Conservation (phyloP, 805 yeast species). For the Ogataea chonburiensis region DNA sequence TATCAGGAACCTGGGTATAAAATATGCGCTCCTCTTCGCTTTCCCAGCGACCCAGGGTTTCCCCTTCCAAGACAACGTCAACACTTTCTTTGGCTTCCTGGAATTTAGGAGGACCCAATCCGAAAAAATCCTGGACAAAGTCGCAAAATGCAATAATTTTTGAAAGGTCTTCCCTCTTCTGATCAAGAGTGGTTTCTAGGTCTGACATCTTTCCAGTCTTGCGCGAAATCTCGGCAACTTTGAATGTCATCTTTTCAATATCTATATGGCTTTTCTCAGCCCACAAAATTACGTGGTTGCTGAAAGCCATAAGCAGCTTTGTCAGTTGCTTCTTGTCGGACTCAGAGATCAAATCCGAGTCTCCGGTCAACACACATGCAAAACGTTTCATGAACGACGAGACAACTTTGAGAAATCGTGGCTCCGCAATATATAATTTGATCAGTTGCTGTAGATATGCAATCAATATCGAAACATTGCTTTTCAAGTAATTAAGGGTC, state of each 20-base stretch:
- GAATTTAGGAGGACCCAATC: too few species aligned
- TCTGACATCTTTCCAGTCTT: slow-evolving; percentile 63
- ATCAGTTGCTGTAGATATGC: slow-evolving; percentile 16
- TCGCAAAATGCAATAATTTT: slow-evolving; percentile 44
- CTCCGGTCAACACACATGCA: slow-evolving; percentile 34
- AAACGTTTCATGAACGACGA: slow-evolving; percentile 51
- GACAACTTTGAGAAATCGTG: neutral
- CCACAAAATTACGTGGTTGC: slow-evolving; percentile 41
- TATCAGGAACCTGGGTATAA: slow-evolving; percentile 53
- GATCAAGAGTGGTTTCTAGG: slow-evolving; percentile 24
- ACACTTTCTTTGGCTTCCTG: too few species aligned
- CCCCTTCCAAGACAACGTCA: too few species aligned
- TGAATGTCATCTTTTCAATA: slow-evolving; percentile 36
- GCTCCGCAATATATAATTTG: slow-evolving; percentile 1
- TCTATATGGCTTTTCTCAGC: slow-evolving; percentile 38
- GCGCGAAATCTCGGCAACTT: slow-evolving; percentile 55
- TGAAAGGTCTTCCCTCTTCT: slow-evolving; percentile 37
- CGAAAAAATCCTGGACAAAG: slow-evolving; percentile 42
- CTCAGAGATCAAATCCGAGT: slow-evolving; percentile 31
- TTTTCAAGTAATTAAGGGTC: slow-evolving; percentile 40
- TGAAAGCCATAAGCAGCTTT: slow-evolving; percentile 42
- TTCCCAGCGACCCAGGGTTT: slow-evolving; percentile 54
- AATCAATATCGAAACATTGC: slow-evolving; percentile 36
- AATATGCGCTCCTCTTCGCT: slow-evolving; percentile 63
- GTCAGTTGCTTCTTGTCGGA: slow-evolving; percentile 31